Evolutionary conservation across 2,329 filamentous ascomycete genomes (phyloP), one percentile per base, ranked within the genome.

Genomic region (Ophiostoma sp.): DNA sequence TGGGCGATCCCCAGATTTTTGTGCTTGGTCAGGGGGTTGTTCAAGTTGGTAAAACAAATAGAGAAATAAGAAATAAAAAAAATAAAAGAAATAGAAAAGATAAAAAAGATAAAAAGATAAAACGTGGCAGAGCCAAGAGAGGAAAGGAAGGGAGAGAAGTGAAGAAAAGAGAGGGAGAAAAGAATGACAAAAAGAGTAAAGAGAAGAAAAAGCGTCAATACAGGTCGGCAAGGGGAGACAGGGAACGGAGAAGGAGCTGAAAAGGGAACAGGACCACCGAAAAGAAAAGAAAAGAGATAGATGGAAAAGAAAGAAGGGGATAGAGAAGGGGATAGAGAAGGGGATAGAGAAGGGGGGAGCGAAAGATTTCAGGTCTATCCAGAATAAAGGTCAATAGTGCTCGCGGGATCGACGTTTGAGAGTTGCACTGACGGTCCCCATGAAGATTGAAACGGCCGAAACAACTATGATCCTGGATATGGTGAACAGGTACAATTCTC

Each of bases 371-470:
- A 36, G 33, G 33, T 19, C 33, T 63, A 33, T 63, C 59, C 59
- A 48, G 31, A 61, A 52, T 55, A 50, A 74, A 73, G 75, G 77
- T 78, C 64, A 73, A 75, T 75, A 78, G 79, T 78, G 76, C 69
- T 70, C 63, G 71, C 77, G 78, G 79, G 81, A 83, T 82, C 80
- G 80, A 80, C 80, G 79, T 81, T 81, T 80, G 79, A 81, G 77
- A 78, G 77, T 81, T 78, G 80, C 79, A 81, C 79, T 80, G 80
- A 81, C 79, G 77, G 76, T 78, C 78, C 77, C 77, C 78, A 79
- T 76, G 78, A 77, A 77, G 78, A 80, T 81, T 81, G 80, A 83
- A 82, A 82, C 81, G 78, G 78, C 79, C 81, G 80, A 83, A 82
- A 83, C 81, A 79, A 79, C 78, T 77, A 75, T 74, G 78, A 79